Base-by-base conservation (phyloP, 768 basidiomycete species). In the Tricholoma sp. region DNA sequence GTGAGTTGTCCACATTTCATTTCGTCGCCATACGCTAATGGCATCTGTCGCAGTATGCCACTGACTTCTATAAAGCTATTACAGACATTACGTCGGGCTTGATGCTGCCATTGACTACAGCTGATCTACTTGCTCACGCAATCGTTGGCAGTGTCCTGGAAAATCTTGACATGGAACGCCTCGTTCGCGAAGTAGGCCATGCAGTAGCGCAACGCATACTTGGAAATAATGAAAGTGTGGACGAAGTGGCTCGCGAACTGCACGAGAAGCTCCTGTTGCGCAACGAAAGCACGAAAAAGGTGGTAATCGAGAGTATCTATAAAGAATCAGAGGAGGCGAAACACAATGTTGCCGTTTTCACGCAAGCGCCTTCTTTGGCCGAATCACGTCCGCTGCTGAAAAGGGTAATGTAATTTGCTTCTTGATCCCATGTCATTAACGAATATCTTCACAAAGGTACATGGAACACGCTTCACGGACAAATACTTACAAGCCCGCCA, bases 111-210 rank as follows among this genome's bases (percentile, higher is more conserved):
- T 79, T 98, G 50, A 95, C 94, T 11, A 98, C 94, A 19, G 96
- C 96, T 50, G 91, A 94, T 71, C 81, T 97, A 35, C 84, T 98
- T 50, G 85, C 95, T 16, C 93, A 96, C 67, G 96, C 96, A 29
- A 98, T 98, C 57, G 94, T 95, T 56, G 96, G 94, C 32, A 92
- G 91, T 69, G 95, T 98, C 43, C 80, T 98, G 27, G 96, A 98
- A 75, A 97, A 98, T 66, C 84, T 98, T 58, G 96, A 98, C 71
- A 96, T 98, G 96, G 96, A 98, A 66, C 84, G 94, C 29, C 81
- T 98, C 37, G 93, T 98, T 56, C 85, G 86, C 35, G 96, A 98
- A 73, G 94, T 98, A 50, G 96, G 96, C 16, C 81, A 88, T 57
- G 94, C 94, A 8, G 94, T 98, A 7, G 94, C 94, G 6, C 85